Percentiles rank a stretch among this genome's conserved stretches.
Conservation (phyloP, 1,284 basidiomycete genomes). For the Porodaedalea pini region DNA sequence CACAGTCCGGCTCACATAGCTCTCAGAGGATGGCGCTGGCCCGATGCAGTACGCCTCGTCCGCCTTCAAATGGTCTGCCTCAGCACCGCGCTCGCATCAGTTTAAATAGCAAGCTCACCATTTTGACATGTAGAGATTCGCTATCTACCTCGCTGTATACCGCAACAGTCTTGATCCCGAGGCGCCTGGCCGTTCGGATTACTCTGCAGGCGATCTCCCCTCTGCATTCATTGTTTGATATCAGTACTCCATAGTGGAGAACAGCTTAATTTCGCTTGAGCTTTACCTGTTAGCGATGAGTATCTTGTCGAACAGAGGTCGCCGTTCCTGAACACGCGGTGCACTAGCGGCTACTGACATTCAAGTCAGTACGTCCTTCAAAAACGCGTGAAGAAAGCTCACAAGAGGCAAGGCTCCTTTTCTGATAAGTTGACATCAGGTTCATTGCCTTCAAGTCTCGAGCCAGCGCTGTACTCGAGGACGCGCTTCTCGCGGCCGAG, state of each 20-base stretch:
- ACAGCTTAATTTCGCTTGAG: not conserved
- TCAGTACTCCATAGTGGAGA: not conserved
- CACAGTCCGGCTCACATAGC: slow-evolving; percentile 66
- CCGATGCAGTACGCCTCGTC: slow-evolving; percentile 95
- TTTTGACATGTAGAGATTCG: slow-evolving; percentile 71
- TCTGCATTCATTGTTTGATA: slow-evolving; percentile 37
- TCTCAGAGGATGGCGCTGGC: slow-evolving; percentile 82
- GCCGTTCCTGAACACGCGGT: not conserved
- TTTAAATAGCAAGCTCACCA: slow-evolving; percentile 42
- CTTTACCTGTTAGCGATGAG: slow-evolving; percentile 77
- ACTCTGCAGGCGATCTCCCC: slow-evolving; percentile 95
- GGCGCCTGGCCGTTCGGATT: slow-evolving; percentile 82
- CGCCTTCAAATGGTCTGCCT: slow-evolving; percentile 47
- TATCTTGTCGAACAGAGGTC: slow-evolving; percentile 21
- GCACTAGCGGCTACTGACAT: not conserved
- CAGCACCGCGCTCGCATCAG: not conserved
- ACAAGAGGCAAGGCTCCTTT: slow-evolving; percentile 4
- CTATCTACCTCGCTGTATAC: slow-evolving; percentile 87
- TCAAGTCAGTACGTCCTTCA: not conserved
- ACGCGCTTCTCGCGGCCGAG: not conserved
- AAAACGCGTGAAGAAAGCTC: not conserved
- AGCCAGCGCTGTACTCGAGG: not conserved
- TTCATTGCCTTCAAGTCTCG: not conserved
- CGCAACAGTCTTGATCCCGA: slow-evolving; percentile 87
- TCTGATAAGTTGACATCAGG: not conserved